Conservation (phyloP, 2,329 filamentous ascomycete species). For the Pleochaeta shiraiana region DNA sequence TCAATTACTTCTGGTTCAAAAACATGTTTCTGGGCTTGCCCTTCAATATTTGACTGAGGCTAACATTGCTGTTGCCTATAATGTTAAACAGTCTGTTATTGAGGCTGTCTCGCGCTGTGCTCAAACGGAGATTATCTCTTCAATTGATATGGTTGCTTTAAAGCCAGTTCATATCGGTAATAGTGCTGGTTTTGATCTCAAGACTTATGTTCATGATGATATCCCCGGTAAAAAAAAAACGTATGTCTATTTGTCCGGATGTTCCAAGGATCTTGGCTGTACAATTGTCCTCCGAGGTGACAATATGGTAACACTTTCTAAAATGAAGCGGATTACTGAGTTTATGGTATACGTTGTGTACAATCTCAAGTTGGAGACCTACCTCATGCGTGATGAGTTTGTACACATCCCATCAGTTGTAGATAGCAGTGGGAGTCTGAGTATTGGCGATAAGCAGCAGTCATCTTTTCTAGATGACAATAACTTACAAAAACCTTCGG, state of each 20-base stretch:
- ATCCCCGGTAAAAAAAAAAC: conserved; percentile 65
- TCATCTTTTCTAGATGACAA: not conserved
- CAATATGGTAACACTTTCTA: conserved; percentile 44
- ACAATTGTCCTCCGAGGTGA: conserved; percentile 83
- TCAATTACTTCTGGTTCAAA: conserved; percentile 75
- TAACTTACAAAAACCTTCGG: not conserved
- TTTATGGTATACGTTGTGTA: conserved; percentile 99
- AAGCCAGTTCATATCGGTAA: conserved; percentile 54
- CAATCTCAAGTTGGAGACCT: conserved; percentile 89
- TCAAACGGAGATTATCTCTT: conserved; percentile 80
- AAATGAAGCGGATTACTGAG: conserved; percentile 83
- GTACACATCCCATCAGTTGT: conserved; percentile 53
- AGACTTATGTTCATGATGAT: conserved; percentile 71
- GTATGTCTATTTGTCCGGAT: conserved; percentile 88
- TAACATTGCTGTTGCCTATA: conserved; percentile 83
- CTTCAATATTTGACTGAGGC: conserved; percentile 72
- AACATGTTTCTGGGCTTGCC: conserved; percentile 77
- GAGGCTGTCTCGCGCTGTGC: conserved; percentile 87
- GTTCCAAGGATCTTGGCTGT: conserved; percentile 72
- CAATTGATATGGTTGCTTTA: conserved; percentile 73
- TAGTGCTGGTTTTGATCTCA: conserved; percentile 79
- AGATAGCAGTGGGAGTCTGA: conserved; percentile 23
- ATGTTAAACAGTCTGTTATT: conserved; percentile 89
- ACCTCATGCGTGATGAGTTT: conserved; percentile 79
- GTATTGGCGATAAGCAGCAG: conserved; percentile 14